Conservation (phyloP, 225 moss, liverwort and hornwort species). For the Sphagnum tenellum region DNA sequence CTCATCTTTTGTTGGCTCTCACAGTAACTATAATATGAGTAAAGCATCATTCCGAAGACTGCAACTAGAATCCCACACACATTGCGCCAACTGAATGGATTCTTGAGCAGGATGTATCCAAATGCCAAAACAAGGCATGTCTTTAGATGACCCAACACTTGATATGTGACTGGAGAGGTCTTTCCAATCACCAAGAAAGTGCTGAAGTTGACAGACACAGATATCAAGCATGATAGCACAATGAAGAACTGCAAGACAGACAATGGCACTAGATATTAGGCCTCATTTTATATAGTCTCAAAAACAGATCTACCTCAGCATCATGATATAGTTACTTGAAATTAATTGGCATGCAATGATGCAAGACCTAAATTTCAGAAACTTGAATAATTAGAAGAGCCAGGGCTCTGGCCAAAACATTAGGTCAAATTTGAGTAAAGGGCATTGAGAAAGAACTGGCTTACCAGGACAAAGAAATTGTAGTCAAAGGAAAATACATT, state of each 20-base stretch:
- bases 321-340: no score
- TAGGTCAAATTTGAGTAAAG: no score
- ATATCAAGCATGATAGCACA: conserved; percentile 40
- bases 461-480: conserved; percentile 34
- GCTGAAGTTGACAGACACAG: conserved; percentile 61
- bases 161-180: conserved; percentile 53
- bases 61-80: conserved; percentile 40
- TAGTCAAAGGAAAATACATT: conserved; percentile 46
- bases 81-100: conserved; percentile 58
- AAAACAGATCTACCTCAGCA: no score
- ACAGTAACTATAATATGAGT: conserved; percentile 30
- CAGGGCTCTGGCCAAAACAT: no score
- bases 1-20: conserved; percentile 34
- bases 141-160: conserved; percentile 53
- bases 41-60: conserved; percentile 45
- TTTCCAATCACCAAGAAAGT: conserved; percentile 59
- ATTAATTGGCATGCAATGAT: no score
- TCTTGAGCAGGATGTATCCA: conserved; percentile 43
- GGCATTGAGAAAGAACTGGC: conserved; percentile 1
- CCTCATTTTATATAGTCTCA: no score
- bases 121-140: conserved; percentile 52
- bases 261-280: no score
- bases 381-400: background rate
- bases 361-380: background rate
- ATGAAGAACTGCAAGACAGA: conserved; percentile 33